These are phyloP conservation scores for Auriscalpium microsporum DNA, from an alignment of 768 basidiomycete genomes.

Conservation along the genomic window DNA sequence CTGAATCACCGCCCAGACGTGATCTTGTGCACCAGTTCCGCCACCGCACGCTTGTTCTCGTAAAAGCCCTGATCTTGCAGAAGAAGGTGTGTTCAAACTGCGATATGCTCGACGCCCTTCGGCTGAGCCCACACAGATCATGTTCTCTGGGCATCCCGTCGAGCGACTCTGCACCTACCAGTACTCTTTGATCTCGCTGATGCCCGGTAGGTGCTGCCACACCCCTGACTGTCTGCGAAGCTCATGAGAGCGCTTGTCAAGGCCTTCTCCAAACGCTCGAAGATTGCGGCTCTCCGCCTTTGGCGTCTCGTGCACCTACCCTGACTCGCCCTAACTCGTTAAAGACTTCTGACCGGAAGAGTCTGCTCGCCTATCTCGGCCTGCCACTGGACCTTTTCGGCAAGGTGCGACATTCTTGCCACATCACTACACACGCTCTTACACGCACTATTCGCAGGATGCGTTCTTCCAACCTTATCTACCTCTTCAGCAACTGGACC, in stretches of 20 bases:
- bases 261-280: slow-evolving; percentile 83
- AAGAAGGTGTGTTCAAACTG: slow-evolving; percentile 54
- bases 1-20: slow-evolving; percentile 40
- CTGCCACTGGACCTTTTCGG: slow-evolving; percentile 93
- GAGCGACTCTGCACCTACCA: slow-evolving; percentile 96
- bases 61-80: slow-evolving; percentile 92
- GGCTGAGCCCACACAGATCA: slow-evolving; percentile 48
- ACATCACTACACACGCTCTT: neutral
- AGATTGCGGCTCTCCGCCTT: slow-evolving; percentile 84
- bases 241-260: slow-evolving; percentile 19
- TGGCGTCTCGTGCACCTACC: slow-evolving; percentile 52
- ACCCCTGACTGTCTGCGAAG: neutral
- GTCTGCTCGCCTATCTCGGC: slow-evolving; percentile 86
- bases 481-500: slow-evolving; percentile 90
- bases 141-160: slow-evolving; percentile 96
- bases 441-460: slow-evolving; percentile 37
- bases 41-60: slow-evolving; percentile 83
- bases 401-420: slow-evolving; percentile 40
- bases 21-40: slow-evolving; percentile 92
- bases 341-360: slow-evolving; percentile 81
- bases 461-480: slow-evolving; percentile 98
- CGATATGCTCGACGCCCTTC: neutral
- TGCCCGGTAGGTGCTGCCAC: slow-evolving; percentile 55
- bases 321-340: slow-evolving; percentile 71
- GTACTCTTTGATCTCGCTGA: slow-evolving; percentile 89